phyloP scores from a whole-genome alignment of 106 monocot genomes.

The Platanthera guangdongensis region DNA sequence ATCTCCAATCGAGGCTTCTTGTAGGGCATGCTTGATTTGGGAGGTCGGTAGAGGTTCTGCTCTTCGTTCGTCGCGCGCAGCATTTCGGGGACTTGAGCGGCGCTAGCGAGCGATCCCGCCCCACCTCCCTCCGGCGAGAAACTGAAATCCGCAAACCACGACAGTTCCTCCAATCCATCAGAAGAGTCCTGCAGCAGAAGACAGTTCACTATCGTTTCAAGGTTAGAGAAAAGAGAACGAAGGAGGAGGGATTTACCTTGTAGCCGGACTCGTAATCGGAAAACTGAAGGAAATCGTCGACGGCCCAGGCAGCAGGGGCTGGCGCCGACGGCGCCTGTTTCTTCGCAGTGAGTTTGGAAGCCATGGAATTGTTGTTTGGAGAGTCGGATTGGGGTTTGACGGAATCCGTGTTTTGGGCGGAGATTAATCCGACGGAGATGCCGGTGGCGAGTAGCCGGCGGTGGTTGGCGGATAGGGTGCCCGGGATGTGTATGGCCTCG shows the following conservation, averaged over 20 bases:
- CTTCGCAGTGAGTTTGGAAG: constrained; percentile 2
- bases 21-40: constrained; percentile 6
- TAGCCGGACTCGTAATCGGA: constrained; percentile 66
- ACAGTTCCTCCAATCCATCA: constrained; percentile 55
- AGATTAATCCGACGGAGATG: constrained; percentile 48
- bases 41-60: constrained; percentile 15
- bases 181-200: constrained; percentile 37
- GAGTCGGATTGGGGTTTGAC: constrained; percentile 16
- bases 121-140: not conserved
- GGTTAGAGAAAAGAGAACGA: not conserved
- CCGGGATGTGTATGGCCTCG: constrained; percentile 64
- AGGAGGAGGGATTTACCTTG: constrained; percentile 33
- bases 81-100: constrained; percentile 70
- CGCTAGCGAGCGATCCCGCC: not conserved
- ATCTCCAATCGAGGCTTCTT: constrained; percentile 71
- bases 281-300: constrained; percentile 84
- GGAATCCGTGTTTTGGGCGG: constrained; percentile 26
- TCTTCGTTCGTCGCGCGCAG: constrained; percentile 15
- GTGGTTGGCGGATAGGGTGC: constrained; percentile 61
- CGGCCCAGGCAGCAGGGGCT: constrained; percentile 47
- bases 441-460: constrained; percentile 82
- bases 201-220: not conserved
- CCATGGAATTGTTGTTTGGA: constrained; percentile 18
- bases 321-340: constrained; percentile 14
- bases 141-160: constrained; percentile 71